phyloP scores from a whole-genome alignment of 2,329 filamentous ascomycete species.

The Xylariaceae sp. region DNA sequence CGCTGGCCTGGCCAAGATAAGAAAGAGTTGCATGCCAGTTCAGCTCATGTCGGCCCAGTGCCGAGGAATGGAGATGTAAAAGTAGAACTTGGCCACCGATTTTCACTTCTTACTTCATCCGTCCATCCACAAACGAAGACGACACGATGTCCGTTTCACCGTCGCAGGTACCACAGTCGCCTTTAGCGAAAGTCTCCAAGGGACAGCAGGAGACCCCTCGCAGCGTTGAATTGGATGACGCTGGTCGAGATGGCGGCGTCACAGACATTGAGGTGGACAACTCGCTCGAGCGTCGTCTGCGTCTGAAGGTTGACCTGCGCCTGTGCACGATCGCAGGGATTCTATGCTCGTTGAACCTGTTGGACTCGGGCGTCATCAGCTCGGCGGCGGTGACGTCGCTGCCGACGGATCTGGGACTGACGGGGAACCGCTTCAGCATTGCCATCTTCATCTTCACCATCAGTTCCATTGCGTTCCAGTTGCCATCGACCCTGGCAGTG shows the following conservation, averaged over 20 bases:
- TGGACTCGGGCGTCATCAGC: conserved; percentile 74
- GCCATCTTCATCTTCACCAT: conserved; percentile 78
- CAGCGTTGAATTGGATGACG: conserved; percentile 25
- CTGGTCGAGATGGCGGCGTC: conserved; percentile 11
- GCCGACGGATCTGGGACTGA: conserved; percentile 67
- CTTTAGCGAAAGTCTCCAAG: conserved; percentile 1
- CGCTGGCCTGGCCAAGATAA: conserved; percentile 9
- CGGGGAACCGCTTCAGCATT: conserved; percentile 71
- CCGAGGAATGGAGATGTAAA: not conserved
- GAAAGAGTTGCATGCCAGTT: conserved; percentile 3
- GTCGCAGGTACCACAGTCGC: not conserved
- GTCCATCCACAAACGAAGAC: not conserved
- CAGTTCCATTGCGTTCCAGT: conserved; percentile 70
- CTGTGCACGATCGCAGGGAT: conserved; percentile 75
- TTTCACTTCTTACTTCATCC: not conserved
- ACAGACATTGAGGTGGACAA: conserved; percentile 20
- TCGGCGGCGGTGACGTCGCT: conserved; percentile 74
- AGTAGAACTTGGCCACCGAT: not conserved
- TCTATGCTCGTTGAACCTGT: conserved; percentile 72
- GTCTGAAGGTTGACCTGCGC: conserved; percentile 70
- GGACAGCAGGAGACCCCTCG: conserved; percentile 18
- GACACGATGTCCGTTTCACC: conserved; percentile 9
- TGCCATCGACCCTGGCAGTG: conserved; percentile 72
- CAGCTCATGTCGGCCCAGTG: not conserved
- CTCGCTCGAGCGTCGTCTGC: conserved; percentile 44